Evolutionary conservation across 2,329 filamentous ascomycete genomes (phyloP).

Genomic region (Boeremia exigua): DNA sequence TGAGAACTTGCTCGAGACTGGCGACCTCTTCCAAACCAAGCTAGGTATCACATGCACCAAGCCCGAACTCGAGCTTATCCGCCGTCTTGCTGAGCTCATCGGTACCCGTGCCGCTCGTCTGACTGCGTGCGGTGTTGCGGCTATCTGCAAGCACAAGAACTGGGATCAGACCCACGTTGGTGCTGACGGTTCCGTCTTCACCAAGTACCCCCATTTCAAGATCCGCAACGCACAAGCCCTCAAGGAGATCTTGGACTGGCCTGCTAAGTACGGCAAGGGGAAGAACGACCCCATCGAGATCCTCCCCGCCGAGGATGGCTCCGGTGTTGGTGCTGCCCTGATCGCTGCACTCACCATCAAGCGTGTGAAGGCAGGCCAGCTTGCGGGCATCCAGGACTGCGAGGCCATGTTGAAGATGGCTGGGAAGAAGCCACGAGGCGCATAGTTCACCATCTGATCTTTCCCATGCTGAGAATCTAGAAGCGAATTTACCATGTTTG

Average conservation of each 20-base stretch:
- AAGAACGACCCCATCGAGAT: constrained; percentile 77
- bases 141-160: constrained; percentile 95
- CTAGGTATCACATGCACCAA: constrained; percentile 73
- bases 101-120: constrained; percentile 92
- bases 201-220: constrained; percentile 99
- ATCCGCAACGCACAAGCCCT: constrained; percentile 86
- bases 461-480: constrained; percentile 1
- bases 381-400: constrained; percentile 63
- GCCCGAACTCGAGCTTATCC: constrained; percentile 86
- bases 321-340: constrained; percentile 93
- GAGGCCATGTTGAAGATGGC: constrained; percentile 50
- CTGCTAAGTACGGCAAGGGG: constrained; percentile 73
- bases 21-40: constrained; percentile 78
- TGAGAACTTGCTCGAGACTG: constrained; percentile 91
- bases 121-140: constrained; percentile 91
- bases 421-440: constrained; percentile 16
- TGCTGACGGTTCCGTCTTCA: constrained; percentile 96
- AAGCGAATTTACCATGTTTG: constrained; percentile 3
- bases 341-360: constrained; percentile 79
- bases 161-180: constrained; percentile 90
- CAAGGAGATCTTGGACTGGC: constrained; percentile 95
- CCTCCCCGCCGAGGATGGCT: constrained; percentile 90
- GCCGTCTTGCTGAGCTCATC: constrained; percentile 89
- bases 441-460: background rate
- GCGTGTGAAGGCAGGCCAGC: constrained; percentile 65